Conservation (phyloP, 1,284 basidiomycete genomes). For the Boletus mariae region DNA sequence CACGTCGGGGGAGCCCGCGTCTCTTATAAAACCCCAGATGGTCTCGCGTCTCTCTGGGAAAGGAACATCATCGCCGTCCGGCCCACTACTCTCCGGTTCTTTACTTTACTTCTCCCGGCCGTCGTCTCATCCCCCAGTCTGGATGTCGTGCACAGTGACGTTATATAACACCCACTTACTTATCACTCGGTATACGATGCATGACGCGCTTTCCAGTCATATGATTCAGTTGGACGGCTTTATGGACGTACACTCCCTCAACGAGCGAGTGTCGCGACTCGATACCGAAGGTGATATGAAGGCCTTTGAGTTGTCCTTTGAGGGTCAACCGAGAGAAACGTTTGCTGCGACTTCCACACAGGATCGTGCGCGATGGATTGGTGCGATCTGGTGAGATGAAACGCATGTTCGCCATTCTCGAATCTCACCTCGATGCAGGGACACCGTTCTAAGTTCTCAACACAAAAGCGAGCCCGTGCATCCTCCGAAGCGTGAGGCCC, state of each 20-base stretch:
- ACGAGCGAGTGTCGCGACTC: constrained; percentile 42
- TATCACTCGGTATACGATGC: constrained; percentile 44
- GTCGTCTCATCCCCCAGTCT: constrained; percentile 40
- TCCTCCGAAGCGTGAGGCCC: constrained; percentile 1
- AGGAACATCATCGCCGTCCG: constrained; percentile 1
- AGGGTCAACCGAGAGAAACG: constrained; percentile 47
- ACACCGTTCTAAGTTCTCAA: constrained; percentile 49
- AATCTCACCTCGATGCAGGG: constrained; percentile 41
- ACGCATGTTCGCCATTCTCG: neutral
- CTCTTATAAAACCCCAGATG: constrained; percentile 5
- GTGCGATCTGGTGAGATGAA: constrained; percentile 57
- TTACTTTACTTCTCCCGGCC: constrained; percentile 50
- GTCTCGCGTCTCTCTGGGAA: constrained; percentile 1
- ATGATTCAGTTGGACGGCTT: constrained; percentile 50
- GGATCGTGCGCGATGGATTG: constrained; percentile 68
- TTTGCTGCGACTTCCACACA: constrained; percentile 60
- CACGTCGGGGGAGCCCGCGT: neutral
- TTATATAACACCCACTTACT: constrained; percentile 47
- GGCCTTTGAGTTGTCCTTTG: constrained; percentile 62
- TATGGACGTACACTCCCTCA: constrained; percentile 59
- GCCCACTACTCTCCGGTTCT: constrained; percentile 35
- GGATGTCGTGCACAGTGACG: constrained; percentile 51
- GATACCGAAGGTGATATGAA: constrained; percentile 39
- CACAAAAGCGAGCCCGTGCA: constrained; percentile 11
- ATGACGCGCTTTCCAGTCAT: constrained; percentile 43